Base-by-base conservation (phyloP, 176 grass and related monocot species). In the Carex myosuroides region DNA sequence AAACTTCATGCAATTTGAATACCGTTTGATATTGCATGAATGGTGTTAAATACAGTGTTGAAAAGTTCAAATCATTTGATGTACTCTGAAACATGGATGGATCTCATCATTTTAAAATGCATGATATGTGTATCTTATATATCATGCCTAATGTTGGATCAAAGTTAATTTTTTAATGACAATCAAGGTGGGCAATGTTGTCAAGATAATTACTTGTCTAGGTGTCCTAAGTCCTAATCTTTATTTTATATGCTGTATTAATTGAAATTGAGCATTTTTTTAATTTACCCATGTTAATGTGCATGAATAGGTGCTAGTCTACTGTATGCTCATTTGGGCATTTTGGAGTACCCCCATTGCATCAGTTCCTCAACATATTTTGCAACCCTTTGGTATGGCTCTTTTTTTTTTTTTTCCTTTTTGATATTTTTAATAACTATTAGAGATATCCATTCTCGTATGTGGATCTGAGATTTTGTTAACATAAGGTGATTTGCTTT, bases 371-470 rank as follows among this genome's bases (percentile, higher is more conserved):
- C 57, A 95, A 61, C 91, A 95, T 85, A 88, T 98, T 83, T 65
- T 98, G 63, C 95, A 98, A 68, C 92, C 95, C 41, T 98, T 98
- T 22, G 95, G 92, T 98, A 94, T 63, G 83, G 21, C 14, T 78
- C 6, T 77, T 6, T 46, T 46, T 21, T 39, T 13, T 50, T 57
- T 8, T 57, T 57, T 17, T 6, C 4, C 0, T 18, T 59, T 88
- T 67, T 76, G 10, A 54, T 16, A 55, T 6, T 56, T 26, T 29
- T 30, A 32, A 17, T 77, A 57, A 13, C 3, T 53, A 29, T 30
- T 54, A 7, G 53, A 32, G 11, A 77, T 55, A 33, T 50, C 22
- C 17, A 6, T 77, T 55, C 6, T 56, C 18, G 6, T 32, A 56
- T 35, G 8, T 78, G 52, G 24, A 18, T 57, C 33, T 26, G 21